These are phyloP conservation scores for Ilex asprella DNA, from an alignment of 257 asterid genomes.

Conservation along the genomic window DNA sequence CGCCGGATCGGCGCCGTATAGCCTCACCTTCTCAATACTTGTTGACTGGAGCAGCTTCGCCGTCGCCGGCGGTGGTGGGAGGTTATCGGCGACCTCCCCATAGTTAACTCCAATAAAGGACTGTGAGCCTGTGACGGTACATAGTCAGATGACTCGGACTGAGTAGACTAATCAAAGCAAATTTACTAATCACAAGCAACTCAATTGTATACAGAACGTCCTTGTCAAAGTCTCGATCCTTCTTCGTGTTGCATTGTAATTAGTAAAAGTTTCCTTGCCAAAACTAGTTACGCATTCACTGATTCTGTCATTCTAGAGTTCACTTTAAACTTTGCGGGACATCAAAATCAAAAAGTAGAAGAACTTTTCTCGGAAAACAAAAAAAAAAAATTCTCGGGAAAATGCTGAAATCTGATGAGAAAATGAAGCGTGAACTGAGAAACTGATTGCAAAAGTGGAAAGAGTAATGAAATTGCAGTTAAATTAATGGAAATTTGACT, in stretches of 20 bases:
- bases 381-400: too few relatives aligned
- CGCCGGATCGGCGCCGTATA: conserved; percentile 88
- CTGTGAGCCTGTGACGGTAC: conserved; percentile 42
- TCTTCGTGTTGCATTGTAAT: too few relatives aligned
- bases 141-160: not conserved
- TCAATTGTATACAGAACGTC: not conserved
- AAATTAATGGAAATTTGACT: not conserved
- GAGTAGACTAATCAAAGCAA: not conserved
- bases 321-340: too few relatives aligned
- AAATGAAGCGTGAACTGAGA: not conserved
- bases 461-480: not conserved
- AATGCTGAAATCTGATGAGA: not conserved
- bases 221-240: not conserved
- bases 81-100: conserved; percentile 83
- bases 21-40: conserved; percentile 72
- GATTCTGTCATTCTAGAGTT: too few relatives aligned
- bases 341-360: not conserved
- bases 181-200: too few relatives aligned
- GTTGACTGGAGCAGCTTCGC: conserved; percentile 73
- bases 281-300: too few relatives aligned
- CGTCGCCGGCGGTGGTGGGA: conserved; percentile 85
- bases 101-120: conserved; percentile 84
- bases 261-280: too few relatives aligned
- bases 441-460: not conserved
- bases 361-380: not conserved